These are phyloP conservation scores for Digitaria exilis DNA, from an alignment of 202 grass and related monocot species.

Conservation along the genomic window DNA sequence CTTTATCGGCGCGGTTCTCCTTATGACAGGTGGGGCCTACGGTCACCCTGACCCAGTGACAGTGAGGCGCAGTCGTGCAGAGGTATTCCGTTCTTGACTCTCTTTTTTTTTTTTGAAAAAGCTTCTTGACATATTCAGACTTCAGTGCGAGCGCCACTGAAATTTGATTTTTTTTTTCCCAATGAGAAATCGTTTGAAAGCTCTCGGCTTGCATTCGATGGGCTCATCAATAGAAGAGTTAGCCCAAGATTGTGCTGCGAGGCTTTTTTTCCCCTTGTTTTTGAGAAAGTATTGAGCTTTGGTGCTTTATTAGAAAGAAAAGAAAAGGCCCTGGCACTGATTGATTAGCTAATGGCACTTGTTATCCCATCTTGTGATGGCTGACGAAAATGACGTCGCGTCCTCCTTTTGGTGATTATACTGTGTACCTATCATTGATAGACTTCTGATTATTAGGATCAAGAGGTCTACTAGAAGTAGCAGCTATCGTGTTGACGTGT, in stretches of 20 bases:
- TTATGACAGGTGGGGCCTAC: constrained; percentile 7
- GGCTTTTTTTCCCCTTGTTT: not conserved
- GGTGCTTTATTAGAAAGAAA: constrained; percentile 23
- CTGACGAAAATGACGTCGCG: not conserved
- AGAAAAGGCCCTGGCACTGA: not conserved
- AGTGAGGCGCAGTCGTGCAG: not conserved
- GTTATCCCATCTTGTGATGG: not conserved
- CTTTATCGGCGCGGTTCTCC: not conserved
- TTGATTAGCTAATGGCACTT: constrained; percentile 26
- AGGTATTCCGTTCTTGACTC: no score
- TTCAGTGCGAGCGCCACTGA: constrained; percentile 27
- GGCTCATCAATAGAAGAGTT: not conserved
- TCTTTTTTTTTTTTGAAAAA: no score
- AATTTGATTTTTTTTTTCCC: not conserved
- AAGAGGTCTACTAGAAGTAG: not conserved
- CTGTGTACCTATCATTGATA: not conserved
- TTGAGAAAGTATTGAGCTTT: constrained; percentile 22
- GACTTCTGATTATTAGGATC: not conserved
- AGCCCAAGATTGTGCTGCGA: not conserved
- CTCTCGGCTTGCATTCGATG: not conserved
- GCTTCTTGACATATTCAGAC: not conserved
- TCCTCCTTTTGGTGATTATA: not conserved
- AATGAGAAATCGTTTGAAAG: not conserved
- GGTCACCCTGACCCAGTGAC: not conserved
- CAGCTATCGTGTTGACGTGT: not conserved